These are phyloP conservation scores for Chernovozyma aurita DNA, from an alignment of 1,139 yeast species.

Conservation along the genomic window DNA sequence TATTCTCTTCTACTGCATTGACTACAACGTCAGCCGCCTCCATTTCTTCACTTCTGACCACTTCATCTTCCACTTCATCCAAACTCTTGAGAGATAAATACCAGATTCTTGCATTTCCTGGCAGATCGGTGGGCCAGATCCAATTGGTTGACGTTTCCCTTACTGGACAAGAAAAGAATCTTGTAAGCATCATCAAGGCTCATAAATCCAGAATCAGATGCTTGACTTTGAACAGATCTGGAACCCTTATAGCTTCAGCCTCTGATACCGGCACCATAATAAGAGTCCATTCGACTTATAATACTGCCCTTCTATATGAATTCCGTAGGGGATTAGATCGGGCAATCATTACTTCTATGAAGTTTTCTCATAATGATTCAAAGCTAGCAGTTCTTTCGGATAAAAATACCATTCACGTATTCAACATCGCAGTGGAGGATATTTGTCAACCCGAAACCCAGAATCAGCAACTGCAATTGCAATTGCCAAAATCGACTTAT, in stretches of 20 bases:
- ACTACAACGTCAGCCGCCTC: not conserved
- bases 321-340: slow-evolving; percentile 86
- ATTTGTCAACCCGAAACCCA: slow-evolving; percentile 5
- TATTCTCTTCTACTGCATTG: not conserved
- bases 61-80: slow-evolving; percentile 14
- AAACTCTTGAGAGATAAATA: slow-evolving; percentile 4
- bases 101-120: slow-evolving; percentile 66
- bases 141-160: slow-evolving; percentile 70
- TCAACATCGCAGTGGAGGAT: slow-evolving; percentile 36
- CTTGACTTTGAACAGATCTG: slow-evolving; percentile 65
- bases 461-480: slow-evolving; percentile 5
- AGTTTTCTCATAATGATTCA: slow-evolving; percentile 71
- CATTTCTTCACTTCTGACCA: not conserved
- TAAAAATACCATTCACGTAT: slow-evolving; percentile 84
- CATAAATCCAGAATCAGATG: slow-evolving; percentile 71
- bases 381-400: slow-evolving; percentile 83
- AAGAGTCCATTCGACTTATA: slow-evolving; percentile 69
- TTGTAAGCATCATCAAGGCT: slow-evolving; percentile 75
- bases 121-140: slow-evolving; percentile 65
- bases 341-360: slow-evolving; percentile 78
- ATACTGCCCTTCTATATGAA: slow-evolving; percentile 71
- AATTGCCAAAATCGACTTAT: no score
- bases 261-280: slow-evolving; percentile 85
- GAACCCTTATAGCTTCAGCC: slow-evolving; percentile 81
- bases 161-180: slow-evolving; percentile 54